Percentiles rank a stretch among this genome's conserved stretches.
These are phyloP conservation scores for Yamadazyma pseudoaaseri DNA, from an alignment of 1,139 yeast species.

Conservation along the genomic window DNA sequence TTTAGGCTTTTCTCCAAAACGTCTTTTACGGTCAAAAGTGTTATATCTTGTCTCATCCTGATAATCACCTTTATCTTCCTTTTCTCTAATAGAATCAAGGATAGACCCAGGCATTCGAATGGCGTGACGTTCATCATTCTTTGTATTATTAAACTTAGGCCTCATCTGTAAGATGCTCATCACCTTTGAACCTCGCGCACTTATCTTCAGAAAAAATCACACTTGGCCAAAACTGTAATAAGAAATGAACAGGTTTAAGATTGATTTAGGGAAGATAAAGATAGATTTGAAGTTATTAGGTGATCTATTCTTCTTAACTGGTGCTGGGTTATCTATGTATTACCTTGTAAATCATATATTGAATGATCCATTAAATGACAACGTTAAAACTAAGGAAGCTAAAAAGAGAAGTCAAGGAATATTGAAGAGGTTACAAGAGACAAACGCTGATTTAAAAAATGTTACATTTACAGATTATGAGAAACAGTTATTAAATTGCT, in stretches of 20 bases:
- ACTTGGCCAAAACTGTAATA: too few species aligned
- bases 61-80: constrained; percentile 43
- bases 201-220: too few species aligned
- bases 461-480: constrained; percentile 74
- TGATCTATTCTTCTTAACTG: constrained; percentile 71
- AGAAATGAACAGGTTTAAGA: constrained; percentile 31
- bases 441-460: constrained; percentile 58
- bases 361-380: constrained; percentile 50
- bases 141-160: constrained; percentile 1
- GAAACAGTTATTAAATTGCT: constrained; percentile 67
- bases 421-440: constrained; percentile 54
- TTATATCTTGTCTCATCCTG: constrained; percentile 31
- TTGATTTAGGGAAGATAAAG: constrained; percentile 43
- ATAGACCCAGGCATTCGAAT: constrained; percentile 68
- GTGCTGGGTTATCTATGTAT: constrained; percentile 81
- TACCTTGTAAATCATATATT: constrained; percentile 62
- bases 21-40: constrained; percentile 20
- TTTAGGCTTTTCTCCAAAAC: constrained; percentile 26
- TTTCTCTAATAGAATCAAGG: constrained; percentile 58
- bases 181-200: too few species aligned
- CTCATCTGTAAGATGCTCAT: constrained; percentile 9
- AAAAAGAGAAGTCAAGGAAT: constrained; percentile 67
- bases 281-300: constrained; percentile 56
- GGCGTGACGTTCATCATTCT: constrained; percentile 32
- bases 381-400: constrained; percentile 60